phyloP scores from a whole-genome alignment of 495 filamentous ascomycete species.

The Daldinia decipiens region DNA sequence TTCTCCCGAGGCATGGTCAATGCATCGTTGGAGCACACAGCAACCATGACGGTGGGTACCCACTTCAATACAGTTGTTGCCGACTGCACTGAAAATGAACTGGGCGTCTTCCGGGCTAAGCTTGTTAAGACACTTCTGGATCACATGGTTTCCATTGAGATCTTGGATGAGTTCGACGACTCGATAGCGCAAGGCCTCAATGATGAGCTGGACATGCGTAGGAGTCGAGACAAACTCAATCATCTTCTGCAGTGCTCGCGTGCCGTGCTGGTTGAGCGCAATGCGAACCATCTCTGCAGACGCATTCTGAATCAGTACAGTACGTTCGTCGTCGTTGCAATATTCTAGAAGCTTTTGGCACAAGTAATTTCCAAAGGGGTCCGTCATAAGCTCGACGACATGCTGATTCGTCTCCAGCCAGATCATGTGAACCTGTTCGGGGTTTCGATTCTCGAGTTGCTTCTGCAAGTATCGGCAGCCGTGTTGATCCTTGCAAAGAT shows the following conservation, averaged over 20 bases:
- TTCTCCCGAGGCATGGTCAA: constrained; percentile 90
- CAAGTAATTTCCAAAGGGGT: constrained; percentile 98
- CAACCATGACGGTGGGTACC: constrained; percentile 98
- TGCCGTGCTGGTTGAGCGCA: constrained; percentile 96
- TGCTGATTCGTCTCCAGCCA: constrained; percentile 91
- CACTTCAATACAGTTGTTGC: constrained; percentile 83
- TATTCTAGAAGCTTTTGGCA: constrained; percentile 97
- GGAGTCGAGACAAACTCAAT: constrained; percentile 91
- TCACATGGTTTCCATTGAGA: constrained; percentile 97
- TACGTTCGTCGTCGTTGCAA: constrained; percentile 92
- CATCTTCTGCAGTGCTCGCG: constrained; percentile 97
- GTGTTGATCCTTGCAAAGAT: constrained; percentile 94
- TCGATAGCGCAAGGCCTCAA: constrained; percentile 75
- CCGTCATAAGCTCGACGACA: constrained; percentile 96
- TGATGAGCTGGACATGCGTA: constrained; percentile 82
- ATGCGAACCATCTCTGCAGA: constrained; percentile 86
- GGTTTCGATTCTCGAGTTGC: constrained; percentile 90
- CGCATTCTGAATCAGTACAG: constrained; percentile 88
- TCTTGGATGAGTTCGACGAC: constrained; percentile 96
- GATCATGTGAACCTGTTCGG: constrained; percentile 87
- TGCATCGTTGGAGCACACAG: constrained; percentile 97
- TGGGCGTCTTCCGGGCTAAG: constrained; percentile 81
- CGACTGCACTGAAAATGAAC: constrained; percentile 97
- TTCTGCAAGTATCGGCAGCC: constrained; percentile 95
- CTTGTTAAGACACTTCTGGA: constrained; percentile 98